These are phyloP conservation scores for Durio zibethinus DNA, from an alignment of 345 rosid genomes.

Conservation along the genomic window DNA sequence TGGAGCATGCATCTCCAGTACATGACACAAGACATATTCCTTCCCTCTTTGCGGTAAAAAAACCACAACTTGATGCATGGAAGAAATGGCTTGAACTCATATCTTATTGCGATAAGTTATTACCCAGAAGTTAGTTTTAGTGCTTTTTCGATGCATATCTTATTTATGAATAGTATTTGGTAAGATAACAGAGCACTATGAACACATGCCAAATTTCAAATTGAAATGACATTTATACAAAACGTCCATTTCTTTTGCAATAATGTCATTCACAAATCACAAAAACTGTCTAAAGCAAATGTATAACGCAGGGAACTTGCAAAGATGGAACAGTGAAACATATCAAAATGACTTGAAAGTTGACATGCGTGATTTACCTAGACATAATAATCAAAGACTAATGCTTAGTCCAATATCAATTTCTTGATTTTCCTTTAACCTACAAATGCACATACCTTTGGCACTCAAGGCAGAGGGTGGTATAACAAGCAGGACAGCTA, in stretches of 20 bases:
- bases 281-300: background rate
- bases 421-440: background rate
- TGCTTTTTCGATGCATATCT: background rate
- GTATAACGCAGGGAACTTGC: background rate
- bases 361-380: background rate
- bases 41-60: background rate
- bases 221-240: background rate
- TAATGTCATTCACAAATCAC: background rate
- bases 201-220: background rate
- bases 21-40: background rate
- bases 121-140: background rate
- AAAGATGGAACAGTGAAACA: background rate
- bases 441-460: slow-evolving; percentile 51
- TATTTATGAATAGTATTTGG: background rate
- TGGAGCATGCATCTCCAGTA: background rate
- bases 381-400: background rate
- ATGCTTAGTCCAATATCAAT: background rate
- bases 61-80: background rate
- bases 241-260: background rate
- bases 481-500: slow-evolving; percentile 86
- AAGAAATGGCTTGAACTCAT: background rate
- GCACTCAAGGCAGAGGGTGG: slow-evolving; percentile 72
- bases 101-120: background rate
- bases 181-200: background rate
- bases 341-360: background rate